Evolutionary conservation across 1,284 basidiomycete species (phyloP).

Genomic region (Mycena sp.): DNA sequence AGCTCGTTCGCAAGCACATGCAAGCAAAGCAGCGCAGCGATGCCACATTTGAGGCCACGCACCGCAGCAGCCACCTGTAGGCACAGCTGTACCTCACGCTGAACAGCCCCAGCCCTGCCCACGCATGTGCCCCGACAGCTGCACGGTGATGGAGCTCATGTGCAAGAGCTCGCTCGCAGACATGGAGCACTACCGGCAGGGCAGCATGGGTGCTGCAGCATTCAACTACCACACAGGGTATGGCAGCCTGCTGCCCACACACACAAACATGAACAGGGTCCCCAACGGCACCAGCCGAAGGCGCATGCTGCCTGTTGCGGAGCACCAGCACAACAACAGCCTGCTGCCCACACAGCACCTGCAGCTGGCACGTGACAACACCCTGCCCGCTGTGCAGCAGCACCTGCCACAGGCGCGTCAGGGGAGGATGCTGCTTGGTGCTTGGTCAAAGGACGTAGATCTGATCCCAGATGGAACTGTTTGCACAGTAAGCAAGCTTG

Average conservation of each 20-base stretch:
- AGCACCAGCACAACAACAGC: neutral
- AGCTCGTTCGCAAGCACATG: conserved; percentile 85
- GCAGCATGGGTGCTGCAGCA: conserved; percentile 9
- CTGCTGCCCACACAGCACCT: neutral
- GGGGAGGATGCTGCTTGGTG: too few species aligned
- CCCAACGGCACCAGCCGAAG: too few species aligned
- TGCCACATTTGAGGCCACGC: conserved; percentile 63
- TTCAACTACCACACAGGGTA: conserved; percentile 20
- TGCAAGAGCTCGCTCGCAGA: conserved; percentile 29
- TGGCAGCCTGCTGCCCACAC: neutral
- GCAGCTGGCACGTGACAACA: neutral
- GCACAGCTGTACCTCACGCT: neutral
- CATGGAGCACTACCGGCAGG: conserved; percentile 4
- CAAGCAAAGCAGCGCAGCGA: conserved; percentile 81
- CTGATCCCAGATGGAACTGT: too few species aligned
- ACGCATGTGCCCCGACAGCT: neutral
- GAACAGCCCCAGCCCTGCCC: neutral
- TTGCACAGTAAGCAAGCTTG: too few species aligned
- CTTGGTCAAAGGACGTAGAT: too few species aligned
- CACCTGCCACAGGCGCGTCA: neutral
- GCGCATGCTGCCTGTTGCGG: conserved; percentile 5
- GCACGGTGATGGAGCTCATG: conserved; percentile 30
- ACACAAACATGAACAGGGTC: neutral
- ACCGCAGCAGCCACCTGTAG: conserved; percentile 7
- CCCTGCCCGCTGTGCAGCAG: too few species aligned